Base-by-base conservation (phyloP, 73 alveolate species). In the Stentor coeruleus region DNA sequence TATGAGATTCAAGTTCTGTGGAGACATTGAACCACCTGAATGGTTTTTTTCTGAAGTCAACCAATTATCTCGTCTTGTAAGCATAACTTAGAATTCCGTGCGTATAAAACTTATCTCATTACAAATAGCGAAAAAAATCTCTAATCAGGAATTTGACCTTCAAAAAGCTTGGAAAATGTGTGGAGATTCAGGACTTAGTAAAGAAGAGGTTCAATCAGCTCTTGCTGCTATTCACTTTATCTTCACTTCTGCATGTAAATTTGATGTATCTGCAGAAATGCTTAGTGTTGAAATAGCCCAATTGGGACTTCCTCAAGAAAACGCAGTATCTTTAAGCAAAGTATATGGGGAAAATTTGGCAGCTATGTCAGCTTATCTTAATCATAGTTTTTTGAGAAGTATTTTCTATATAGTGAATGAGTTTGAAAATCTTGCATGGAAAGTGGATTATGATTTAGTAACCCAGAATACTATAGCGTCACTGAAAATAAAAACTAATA, bases 1-100 rank as follows among this genome's bases (percentile, higher is more conserved):
- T 28, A 66, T 66, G 79, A 20, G 79, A 40, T 66, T 66, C 39
- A 66, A 66, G 79, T 66, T 66, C 37, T 66, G 79, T 66, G 79
- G 79, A 66, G 79, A 66, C 37, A 66, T 66, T 11, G 79, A 66
- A 31, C 79, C 79, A 28, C 79, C 79, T 20, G 79, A 66, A 40
- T 66, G 79, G 79, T 31, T 66, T 33, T 66, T 66, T 1, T 20
- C 79, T 28, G 79, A 66, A 31, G 79, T 66, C 37, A 66, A 66
- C 37, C 36, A 26, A 40, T 66, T 66, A 66, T 66, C 79, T 14
- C n/a, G 79, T 28, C n/a, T 66, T 66, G 79, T 66, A 66, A 20
- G n/a, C 14, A 0, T 31, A 28, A 66, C n/a, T 20, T 66, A 66
- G 79, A 66, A 20, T 33, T 20, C 79, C 33, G 79, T 66, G 3